These are phyloP conservation scores for Ilyonectria mors-panacis DNA, from an alignment of 2,329 filamentous ascomycete species.

Conservation along the genomic window DNA sequence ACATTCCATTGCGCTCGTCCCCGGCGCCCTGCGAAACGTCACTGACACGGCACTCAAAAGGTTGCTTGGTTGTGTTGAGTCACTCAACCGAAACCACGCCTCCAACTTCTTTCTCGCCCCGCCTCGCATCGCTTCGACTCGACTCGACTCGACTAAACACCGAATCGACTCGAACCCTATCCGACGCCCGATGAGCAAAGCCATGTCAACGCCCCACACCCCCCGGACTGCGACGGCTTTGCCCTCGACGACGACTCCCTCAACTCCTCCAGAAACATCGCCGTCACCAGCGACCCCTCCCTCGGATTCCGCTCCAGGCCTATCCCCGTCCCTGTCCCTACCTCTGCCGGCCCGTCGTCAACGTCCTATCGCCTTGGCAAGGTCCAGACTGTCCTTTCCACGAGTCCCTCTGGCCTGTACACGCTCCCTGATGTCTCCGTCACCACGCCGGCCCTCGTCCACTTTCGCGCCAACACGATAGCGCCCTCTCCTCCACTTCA, in stretches of 20 bases:
- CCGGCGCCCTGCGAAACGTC: constrained; percentile 7
- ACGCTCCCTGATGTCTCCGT: constrained; percentile 46
- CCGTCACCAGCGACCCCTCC: constrained; percentile 40
- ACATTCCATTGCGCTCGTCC: neutral
- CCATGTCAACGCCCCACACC: constrained; percentile 51
- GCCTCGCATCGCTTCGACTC: constrained; percentile 9
- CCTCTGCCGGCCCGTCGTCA: constrained; percentile 39
- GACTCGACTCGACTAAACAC: constrained; percentile 30
- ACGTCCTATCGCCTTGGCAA: constrained; percentile 37
- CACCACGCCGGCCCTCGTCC: constrained; percentile 41
- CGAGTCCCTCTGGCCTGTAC: constrained; percentile 37
- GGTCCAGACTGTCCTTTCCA: constrained; percentile 39
- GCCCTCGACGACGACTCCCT: constrained; percentile 42
- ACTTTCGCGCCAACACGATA: constrained; percentile 49
- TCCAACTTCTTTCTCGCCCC: constrained; percentile 10
- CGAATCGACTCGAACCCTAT: constrained; percentile 39
- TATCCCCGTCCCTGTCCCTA: constrained; percentile 39
- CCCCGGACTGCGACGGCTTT: constrained; percentile 47
- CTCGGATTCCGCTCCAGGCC: constrained; percentile 40
- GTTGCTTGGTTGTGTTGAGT: neutral
- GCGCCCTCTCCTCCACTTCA: constrained; percentile 53
- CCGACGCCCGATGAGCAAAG: constrained; percentile 44
- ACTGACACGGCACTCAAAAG: neutral
- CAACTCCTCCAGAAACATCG: constrained; percentile 32
- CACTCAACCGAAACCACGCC: neutral